These are phyloP conservation scores for Solanum stenotomum DNA, from an alignment of 257 asterid genomes.

Conservation along the genomic window DNA sequence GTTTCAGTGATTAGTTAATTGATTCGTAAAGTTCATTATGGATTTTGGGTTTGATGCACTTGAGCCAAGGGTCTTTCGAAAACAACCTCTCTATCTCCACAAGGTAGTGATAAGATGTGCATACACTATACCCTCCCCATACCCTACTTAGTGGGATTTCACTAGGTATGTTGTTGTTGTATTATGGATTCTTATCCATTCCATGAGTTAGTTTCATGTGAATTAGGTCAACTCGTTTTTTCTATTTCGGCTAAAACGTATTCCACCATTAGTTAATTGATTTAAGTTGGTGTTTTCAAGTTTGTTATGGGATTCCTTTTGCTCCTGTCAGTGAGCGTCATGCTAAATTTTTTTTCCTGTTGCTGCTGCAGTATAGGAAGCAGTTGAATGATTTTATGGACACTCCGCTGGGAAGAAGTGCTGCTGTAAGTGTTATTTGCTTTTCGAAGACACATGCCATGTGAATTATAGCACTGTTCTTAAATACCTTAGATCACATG, in stretches of 20 bases:
- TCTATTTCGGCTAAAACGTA: background rate
- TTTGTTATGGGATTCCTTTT: background rate
- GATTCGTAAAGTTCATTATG: background rate
- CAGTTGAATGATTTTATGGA: slow-evolving; percentile 62
- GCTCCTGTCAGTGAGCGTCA: background rate
- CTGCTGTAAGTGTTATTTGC: slow-evolving; percentile 47
- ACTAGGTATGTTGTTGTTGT: background rate
- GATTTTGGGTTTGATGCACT: background rate
- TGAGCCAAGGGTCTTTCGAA: background rate
- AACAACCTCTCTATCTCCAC: background rate
- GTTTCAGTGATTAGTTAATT: background rate
- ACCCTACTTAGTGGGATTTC: background rate
- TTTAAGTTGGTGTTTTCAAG: background rate
- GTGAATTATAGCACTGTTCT: background rate
- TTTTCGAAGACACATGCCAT: background rate
- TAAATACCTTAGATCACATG: background rate
- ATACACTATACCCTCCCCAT: background rate
- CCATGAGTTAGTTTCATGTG: background rate
- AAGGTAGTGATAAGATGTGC: background rate
- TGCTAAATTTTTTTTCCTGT: background rate
- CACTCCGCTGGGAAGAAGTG: slow-evolving; percentile 78
- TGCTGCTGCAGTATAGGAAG: slow-evolving; percentile 71
- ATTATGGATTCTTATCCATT: background rate
- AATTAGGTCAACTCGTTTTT: background rate
- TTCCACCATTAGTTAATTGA: background rate